phyloP scores from a whole-genome alignment of 1,284 basidiomycete species.

The Microbotryomycetes sp. region DNA sequence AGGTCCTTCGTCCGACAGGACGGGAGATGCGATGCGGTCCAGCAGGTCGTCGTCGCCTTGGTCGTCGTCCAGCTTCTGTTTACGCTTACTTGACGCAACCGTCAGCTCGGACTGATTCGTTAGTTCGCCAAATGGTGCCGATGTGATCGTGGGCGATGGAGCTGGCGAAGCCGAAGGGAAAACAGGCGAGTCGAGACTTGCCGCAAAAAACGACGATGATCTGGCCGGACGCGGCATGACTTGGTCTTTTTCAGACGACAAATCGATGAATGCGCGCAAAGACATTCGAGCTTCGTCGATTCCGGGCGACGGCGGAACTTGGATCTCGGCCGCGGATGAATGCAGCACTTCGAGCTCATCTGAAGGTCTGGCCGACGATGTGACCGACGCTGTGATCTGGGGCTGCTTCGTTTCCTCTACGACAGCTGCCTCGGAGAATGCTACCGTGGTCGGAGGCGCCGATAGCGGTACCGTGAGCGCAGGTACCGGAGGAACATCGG shows the following conservation, averaged over 20 bases:
- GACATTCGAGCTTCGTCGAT: neutral
- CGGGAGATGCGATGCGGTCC: neutral
- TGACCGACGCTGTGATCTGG: neutral
- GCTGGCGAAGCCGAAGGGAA: neutral
- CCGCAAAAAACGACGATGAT: neutral
- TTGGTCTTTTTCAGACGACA: neutral
- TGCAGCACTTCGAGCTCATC: neutral
- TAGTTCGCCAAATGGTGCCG: neutral
- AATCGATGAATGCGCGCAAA: neutral
- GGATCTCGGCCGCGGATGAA: neutral
- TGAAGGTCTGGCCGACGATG: neutral
- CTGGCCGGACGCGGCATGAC: neutral
- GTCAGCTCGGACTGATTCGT: neutral
- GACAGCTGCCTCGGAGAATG: neutral
- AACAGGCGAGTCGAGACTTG: neutral
- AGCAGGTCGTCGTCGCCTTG: neutral
- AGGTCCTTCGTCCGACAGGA: neutral
- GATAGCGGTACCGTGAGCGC: neutral
- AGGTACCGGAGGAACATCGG: neutral
- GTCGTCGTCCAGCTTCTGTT: neutral
- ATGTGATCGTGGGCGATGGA: neutral
- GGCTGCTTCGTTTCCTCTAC: neutral
- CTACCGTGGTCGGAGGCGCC: neutral
- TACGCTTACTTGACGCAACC: neutral
- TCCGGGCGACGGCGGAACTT: neutral